Conservation (phyloP, 2,329 filamentous ascomycete species). For the Emericellopsis atlantica region DNA sequence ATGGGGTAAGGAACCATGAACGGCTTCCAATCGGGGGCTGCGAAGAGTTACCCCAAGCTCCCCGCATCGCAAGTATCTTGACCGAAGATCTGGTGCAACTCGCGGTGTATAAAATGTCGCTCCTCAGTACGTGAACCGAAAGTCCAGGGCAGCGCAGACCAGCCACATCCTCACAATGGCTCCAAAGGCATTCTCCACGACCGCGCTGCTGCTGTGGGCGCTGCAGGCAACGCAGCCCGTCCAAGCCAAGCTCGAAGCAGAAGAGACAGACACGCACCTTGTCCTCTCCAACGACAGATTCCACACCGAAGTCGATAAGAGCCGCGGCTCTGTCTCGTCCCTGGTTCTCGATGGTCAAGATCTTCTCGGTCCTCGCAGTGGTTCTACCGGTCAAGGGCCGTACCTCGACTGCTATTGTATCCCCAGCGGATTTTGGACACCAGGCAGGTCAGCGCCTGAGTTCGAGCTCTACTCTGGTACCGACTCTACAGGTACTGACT, state of each 20-base stretch:
- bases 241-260: slow-evolving; percentile 16
- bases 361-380: slow-evolving; percentile 30
- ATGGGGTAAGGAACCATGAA: too few species aligned
- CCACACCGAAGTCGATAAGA: slow-evolving; percentile 21
- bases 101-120: too few species aligned
- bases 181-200: background rate
- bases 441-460: slow-evolving; percentile 31
- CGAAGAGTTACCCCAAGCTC: too few species aligned
- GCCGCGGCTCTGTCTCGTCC: slow-evolving; percentile 19
- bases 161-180: too few species aligned
- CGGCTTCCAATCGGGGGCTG: too few species aligned
- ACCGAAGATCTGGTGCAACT: too few species aligned
- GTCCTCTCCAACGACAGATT: slow-evolving; percentile 24
- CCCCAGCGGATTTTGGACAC: slow-evolving; percentile 45
- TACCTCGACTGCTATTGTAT: slow-evolving; percentile 54
- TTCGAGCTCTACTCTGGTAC: slow-evolving; percentile 32
- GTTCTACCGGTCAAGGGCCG: slow-evolving; percentile 32
- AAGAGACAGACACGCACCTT: slow-evolving; percentile 17
- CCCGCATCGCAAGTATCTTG: too few species aligned
- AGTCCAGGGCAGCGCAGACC: too few species aligned
- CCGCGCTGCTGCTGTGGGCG: slow-evolving; percentile 7
- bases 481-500: slow-evolving; percentile 34
- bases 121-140: too few species aligned
- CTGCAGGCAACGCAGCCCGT: slow-evolving; percentile 9
- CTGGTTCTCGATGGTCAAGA: slow-evolving; percentile 26